Evolutionary conservation across 768 basidiomycete genomes (phyloP).

Genomic region (Tylopilus sp.): DNA sequence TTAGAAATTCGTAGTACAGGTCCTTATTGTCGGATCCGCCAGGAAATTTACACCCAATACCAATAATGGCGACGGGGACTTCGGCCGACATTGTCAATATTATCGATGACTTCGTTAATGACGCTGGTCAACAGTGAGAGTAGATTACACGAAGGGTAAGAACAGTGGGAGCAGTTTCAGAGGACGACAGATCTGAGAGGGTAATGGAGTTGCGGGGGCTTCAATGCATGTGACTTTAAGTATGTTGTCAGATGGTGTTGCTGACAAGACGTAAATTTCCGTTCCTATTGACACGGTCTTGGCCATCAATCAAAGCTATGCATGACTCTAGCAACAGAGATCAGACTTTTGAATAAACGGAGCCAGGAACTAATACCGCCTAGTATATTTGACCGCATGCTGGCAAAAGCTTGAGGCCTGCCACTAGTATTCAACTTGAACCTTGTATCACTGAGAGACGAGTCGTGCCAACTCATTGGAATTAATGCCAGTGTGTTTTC

Average conservation of each 20-base stretch:
- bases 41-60: constrained; percentile 33
- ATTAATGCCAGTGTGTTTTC: too few species aligned
- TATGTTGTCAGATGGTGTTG: neutral
- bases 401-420: neutral
- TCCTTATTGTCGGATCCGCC: constrained; percentile 31
- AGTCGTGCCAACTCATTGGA: too few species aligned
- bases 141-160: neutral
- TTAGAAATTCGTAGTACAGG: constrained; percentile 29
- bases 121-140: neutral
- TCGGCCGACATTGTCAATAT: constrained; percentile 26
- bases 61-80: constrained; percentile 28
- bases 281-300: neutral
- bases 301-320: constrained; percentile 11
- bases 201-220: neutral
- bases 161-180: neutral
- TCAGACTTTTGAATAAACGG: neutral
- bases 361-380: neutral
- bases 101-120: constrained; percentile 1
- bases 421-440: too few species aligned
- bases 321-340: constrained; percentile 1
- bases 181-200: neutral
- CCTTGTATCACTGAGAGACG: neutral
- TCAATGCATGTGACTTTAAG: constrained; percentile 1
- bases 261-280: neutral
- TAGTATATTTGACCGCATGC: neutral